Conservation (phyloP, 139 green algal genomes). For the Chlorella sp. region DNA sequence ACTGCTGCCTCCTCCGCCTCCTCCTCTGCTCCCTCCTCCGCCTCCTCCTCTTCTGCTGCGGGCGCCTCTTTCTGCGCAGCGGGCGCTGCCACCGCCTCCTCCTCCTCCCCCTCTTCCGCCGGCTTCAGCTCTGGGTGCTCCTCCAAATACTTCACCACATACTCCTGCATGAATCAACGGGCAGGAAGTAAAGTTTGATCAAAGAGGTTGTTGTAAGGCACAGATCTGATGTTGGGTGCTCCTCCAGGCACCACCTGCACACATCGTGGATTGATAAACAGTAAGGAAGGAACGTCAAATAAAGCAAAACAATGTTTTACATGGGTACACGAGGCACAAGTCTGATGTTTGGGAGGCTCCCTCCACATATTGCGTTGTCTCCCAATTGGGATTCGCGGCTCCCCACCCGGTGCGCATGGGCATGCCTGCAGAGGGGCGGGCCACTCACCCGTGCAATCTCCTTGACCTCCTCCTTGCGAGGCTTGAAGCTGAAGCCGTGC, state of each 20-base stretch:
- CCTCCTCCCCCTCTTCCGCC: background rate
- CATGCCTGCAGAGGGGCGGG: too few relatives aligned
- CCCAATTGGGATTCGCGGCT: too few relatives aligned
- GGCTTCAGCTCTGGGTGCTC: background rate
- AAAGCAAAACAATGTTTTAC: background rate
- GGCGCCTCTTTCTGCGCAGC: background rate
- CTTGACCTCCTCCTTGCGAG: slow-evolving; percentile 40
- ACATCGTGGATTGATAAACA: too few relatives aligned
- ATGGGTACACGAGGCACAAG: too few relatives aligned
- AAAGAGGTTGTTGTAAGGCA: background rate
- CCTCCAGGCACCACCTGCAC: too few relatives aligned
- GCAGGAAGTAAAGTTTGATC: background rate
- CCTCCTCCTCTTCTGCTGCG: background rate
- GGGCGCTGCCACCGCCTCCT: background rate
- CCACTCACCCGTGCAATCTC: background rate
- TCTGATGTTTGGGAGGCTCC: too few relatives aligned
- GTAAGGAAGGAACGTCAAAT: background rate
- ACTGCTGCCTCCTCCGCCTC: background rate
- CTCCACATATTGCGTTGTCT: too few relatives aligned
- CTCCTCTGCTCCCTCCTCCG: background rate
- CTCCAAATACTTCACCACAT: slow-evolving; percentile 2
- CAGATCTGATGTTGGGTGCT: too few relatives aligned
- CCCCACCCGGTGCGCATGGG: too few relatives aligned
- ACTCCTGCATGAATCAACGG: background rate
- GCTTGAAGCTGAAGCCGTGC: slow-evolving; percentile 40